Conservation (phyloP, 805 yeast species). For the Lipomyces mesembrius region DNA sequence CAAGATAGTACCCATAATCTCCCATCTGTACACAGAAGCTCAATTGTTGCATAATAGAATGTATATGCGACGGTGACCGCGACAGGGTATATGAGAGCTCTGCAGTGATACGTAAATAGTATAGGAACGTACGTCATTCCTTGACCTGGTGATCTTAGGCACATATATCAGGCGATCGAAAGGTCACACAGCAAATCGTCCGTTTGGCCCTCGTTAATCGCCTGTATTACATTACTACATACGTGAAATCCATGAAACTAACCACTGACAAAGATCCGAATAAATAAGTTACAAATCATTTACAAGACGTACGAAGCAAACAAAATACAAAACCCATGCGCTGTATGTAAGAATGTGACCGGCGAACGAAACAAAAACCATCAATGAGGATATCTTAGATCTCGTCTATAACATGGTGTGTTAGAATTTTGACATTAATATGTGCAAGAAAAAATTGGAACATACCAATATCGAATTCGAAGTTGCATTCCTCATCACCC, state of each 20-base stretch:
- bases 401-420: conserved; percentile 56
- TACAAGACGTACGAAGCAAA: neutral
- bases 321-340: conserved; percentile 9
- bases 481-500: conserved; percentile 96
- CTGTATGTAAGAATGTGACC: conserved; percentile 1
- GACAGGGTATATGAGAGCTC: neutral
- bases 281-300: neutral
- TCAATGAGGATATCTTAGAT: conserved; percentile 54
- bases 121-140: no score
- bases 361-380: neutral
- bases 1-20: no score
- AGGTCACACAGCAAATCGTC: no score
- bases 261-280: neutral
- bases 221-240: conserved; percentile 1
- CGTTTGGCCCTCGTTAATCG: neutral
- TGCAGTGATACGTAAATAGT: neutral
- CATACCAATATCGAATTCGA: conserved; percentile 83
- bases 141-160: no score
- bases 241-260: neutral
- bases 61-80: neutral
- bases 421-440: neutral
- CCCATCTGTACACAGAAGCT: no score
- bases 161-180: no score
- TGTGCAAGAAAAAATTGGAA: neutral
- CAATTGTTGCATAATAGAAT: no score